Conservation (phyloP, 2,329 filamentous ascomycete genomes). For the Rhinocladiella similis region DNA sequence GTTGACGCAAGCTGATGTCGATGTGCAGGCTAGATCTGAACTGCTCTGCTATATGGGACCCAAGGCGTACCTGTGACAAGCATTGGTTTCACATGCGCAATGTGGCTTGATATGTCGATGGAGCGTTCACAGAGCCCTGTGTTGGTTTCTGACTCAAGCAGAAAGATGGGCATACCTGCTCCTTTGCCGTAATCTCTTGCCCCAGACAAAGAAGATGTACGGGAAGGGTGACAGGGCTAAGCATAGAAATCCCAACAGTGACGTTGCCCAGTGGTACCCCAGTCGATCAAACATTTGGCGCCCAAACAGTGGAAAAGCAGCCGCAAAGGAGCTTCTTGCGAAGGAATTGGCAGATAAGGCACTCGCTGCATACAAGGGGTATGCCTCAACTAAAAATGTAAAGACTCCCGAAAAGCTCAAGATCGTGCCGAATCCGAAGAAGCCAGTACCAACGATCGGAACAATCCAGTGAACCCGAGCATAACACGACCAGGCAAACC, state of each 20-base stretch:
- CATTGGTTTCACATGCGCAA: too few species aligned
- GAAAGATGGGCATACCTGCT: constrained; percentile 39
- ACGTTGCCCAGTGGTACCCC: constrained; percentile 42
- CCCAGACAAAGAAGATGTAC: constrained; percentile 51
- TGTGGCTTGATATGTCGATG: too few species aligned
- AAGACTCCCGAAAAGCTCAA: constrained; percentile 83
- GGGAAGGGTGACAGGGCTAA: constrained; percentile 50
- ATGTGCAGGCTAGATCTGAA: neutral
- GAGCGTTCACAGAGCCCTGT: neutral
- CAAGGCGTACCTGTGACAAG: neutral
- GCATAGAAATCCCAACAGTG: constrained; percentile 41
- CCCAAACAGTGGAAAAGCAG: constrained; percentile 55
- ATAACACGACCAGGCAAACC: constrained; percentile 85
- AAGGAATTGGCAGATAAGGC: constrained; percentile 84
- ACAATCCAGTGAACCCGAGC: constrained; percentile 73
- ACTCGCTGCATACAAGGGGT: constrained; percentile 48
- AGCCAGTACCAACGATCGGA: constrained; percentile 68
- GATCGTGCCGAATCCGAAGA: constrained; percentile 73
- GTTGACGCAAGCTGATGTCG: neutral
- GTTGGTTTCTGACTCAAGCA: neutral
- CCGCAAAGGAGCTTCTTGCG: constrained; percentile 74
- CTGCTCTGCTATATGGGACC: neutral
- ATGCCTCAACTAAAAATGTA: constrained; percentile 74
- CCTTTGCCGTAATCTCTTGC: constrained; percentile 45
- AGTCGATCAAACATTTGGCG: constrained; percentile 40